Evolutionary conservation across 495 filamentous ascomycete species (phyloP).

Genomic region (Podospora anserina): DNA sequence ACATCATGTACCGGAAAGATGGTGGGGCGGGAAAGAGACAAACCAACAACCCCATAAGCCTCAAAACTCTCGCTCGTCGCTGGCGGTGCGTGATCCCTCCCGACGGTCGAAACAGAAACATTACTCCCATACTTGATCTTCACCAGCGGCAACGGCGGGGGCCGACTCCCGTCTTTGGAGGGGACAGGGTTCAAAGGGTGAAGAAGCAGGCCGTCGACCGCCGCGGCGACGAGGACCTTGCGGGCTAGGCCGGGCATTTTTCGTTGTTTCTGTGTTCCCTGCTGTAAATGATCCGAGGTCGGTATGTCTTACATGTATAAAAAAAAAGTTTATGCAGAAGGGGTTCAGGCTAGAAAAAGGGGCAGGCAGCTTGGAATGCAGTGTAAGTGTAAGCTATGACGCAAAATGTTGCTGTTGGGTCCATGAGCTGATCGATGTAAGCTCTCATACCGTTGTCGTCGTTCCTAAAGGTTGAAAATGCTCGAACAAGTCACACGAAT

Average conservation of each 20-base stretch:
- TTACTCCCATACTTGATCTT: constrained; percentile 70
- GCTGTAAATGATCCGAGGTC: neutral
- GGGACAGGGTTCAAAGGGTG: constrained; percentile 56
- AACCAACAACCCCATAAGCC: constrained; percentile 83
- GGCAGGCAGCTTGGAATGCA: neutral
- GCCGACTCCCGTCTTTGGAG: constrained; percentile 30
- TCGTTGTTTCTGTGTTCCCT: neutral
- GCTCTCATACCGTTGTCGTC: neutral
- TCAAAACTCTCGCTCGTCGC: constrained; percentile 56
- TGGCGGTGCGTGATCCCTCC: constrained; percentile 34
- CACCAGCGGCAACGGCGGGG: constrained; percentile 47
- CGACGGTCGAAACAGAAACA: constrained; percentile 44
- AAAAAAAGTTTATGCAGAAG: neutral
- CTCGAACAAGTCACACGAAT: neutral
- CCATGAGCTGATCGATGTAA: neutral
- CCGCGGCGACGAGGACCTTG: constrained; percentile 76
- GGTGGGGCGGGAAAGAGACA: neutral
- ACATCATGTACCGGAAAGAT: neutral
- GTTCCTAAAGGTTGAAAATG: neutral
- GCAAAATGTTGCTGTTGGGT: neutral
- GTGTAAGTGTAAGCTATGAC: neutral
- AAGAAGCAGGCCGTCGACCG: constrained; percentile 81
- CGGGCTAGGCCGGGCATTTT: constrained; percentile 72
- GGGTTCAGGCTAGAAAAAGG: neutral
- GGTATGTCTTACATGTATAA: neutral